These are phyloP conservation scores for Anisodus tanguticus DNA, from an alignment of 257 asterid species.

Conservation along the genomic window DNA sequence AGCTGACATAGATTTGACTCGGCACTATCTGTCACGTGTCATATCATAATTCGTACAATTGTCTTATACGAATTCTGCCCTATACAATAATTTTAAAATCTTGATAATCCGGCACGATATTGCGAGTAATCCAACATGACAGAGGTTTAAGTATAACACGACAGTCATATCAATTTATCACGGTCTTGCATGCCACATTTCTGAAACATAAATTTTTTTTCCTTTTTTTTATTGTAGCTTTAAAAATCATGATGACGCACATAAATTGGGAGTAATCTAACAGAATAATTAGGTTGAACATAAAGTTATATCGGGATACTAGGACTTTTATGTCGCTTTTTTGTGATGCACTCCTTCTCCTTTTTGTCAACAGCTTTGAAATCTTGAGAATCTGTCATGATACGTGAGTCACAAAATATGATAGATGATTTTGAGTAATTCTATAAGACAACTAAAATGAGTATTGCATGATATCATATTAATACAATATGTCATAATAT, in stretches of 20 bases:
- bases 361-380: neutral
- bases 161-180: neutral
- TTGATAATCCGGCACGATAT: neutral
- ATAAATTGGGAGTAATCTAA: too few species aligned
- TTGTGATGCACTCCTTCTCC: neutral
- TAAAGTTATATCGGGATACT: too few species aligned
- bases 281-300: too few species aligned
- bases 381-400: neutral
- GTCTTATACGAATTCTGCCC: too few species aligned
- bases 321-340: neutral
- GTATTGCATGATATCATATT: neutral
- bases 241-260: too few species aligned
- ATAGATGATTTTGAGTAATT: neutral
- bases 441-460: neutral
- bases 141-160: neutral
- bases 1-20: too few species aligned
- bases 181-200: too few species aligned
- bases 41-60: too few species aligned
- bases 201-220: too few species aligned
- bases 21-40: too few species aligned
- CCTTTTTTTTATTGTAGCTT: too few species aligned
- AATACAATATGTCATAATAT: too few species aligned
- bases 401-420: neutral
- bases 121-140: neutral
- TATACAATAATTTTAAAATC: neutral